Evolutionary conservation across 805 yeast species (phyloP).

Genomic region (Myxozyma vanderwaltii): DNA sequence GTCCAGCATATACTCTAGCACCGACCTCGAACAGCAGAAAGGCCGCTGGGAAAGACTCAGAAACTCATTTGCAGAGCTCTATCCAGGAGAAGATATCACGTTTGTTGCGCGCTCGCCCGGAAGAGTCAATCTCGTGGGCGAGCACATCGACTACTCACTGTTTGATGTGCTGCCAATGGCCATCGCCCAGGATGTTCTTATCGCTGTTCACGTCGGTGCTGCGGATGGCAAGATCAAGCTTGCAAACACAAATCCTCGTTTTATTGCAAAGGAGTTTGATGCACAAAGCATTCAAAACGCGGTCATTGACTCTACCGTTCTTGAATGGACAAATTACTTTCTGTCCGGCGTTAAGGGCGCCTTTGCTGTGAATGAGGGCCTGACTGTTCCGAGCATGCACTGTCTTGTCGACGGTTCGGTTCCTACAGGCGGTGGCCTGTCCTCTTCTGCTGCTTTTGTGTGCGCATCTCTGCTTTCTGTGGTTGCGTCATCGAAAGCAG

Average conservation of each 20-base stretch:
- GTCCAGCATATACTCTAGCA: constrained; percentile 12
- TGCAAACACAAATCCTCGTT: constrained; percentile 43
- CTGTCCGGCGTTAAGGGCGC: constrained; percentile 67
- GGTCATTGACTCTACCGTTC: constrained; percentile 52
- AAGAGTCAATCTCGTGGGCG: constrained; percentile 73
- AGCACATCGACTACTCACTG: constrained; percentile 69
- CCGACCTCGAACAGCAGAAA: constrained; percentile 11
- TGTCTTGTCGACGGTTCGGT: constrained; percentile 63
- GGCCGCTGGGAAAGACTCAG: constrained; percentile 13
- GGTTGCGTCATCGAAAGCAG: constrained; percentile 54
- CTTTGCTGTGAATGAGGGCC: constrained; percentile 46
- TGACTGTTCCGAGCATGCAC: constrained; percentile 46
- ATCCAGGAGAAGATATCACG: constrained; percentile 41
- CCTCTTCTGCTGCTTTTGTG: constrained; percentile 72
- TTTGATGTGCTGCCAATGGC: constrained; percentile 76
- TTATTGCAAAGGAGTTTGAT: constrained; percentile 25
- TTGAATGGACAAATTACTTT: constrained; percentile 70
- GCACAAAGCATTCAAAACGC: constrained; percentile 37
- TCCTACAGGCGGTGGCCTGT: constrained; percentile 72
- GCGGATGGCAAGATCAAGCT: constrained; percentile 40
- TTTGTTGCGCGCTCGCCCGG: constrained; percentile 71
- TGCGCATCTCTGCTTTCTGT: constrained; percentile 63
- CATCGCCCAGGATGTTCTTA: constrained; percentile 61
- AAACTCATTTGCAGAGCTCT: neutral
- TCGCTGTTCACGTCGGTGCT: constrained; percentile 48